These are phyloP conservation scores for Coniferiporia weirii DNA, from an alignment of 1,284 basidiomycete species.

Conservation along the genomic window DNA sequence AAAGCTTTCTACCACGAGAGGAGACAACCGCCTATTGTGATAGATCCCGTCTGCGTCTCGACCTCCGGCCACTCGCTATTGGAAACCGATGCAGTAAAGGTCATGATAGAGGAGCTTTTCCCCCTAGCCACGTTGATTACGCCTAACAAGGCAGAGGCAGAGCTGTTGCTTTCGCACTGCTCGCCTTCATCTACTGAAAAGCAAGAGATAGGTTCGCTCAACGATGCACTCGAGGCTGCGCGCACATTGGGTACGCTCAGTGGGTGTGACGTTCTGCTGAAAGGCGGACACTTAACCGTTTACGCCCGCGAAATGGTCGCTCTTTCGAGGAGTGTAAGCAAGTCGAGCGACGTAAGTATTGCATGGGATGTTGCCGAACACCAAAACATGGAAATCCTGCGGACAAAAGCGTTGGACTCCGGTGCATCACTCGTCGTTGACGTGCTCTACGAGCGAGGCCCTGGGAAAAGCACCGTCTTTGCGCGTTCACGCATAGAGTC, in stretches of 20 bases:
- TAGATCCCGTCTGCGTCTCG: conserved; percentile 91
- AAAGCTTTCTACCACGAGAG: conserved; percentile 31
- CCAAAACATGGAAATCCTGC: conserved; percentile 61
- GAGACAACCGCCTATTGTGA: conserved; percentile 52
- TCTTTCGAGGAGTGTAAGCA: conserved; percentile 25
- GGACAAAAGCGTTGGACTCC: conserved; percentile 21
- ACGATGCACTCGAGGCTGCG: conserved; percentile 64
- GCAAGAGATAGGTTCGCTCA: conserved; percentile 40
- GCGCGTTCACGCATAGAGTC: conserved; percentile 64
- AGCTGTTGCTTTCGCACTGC: conserved; percentile 53
- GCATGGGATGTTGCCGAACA: conserved; percentile 36
- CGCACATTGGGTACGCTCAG: conserved; percentile 47
- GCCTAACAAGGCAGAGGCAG: conserved; percentile 84
- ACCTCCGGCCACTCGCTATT: conserved; percentile 86
- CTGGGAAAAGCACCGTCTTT: conserved; percentile 45
- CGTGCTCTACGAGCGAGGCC: conserved; percentile 48
- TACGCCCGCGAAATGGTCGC: conserved; percentile 40
- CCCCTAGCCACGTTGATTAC: conserved; percentile 76
- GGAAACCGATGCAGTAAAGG: conserved; percentile 57
- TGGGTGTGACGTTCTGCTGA: conserved; percentile 66
- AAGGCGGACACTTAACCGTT: conserved; percentile 77
- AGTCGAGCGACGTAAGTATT: conserved; percentile 30
- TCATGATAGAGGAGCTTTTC: conserved; percentile 60
- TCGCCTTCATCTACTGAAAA: conserved; percentile 4
- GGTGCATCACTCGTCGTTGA: conserved; percentile 62